A percentile compares a stretch with the other conserved stretches of the same genome.
These are phyloP conservation scores for Graphium sp. DNA, from an alignment of 2,329 filamentous ascomycete genomes.

Conservation along the genomic window DNA sequence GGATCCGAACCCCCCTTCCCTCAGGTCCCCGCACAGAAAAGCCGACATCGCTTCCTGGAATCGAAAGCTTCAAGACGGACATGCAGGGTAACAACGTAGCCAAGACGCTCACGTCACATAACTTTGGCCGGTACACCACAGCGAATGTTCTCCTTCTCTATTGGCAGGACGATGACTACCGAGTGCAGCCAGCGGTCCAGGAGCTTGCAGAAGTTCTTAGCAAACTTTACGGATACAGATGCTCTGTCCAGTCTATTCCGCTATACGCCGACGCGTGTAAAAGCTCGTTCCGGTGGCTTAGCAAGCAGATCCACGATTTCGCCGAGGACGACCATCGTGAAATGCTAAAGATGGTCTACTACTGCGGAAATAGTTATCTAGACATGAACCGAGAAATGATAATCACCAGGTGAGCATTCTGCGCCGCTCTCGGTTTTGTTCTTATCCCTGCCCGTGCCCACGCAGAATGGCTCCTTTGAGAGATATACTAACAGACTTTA, in stretches of 20 bases:
- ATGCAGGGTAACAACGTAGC: too few species aligned
- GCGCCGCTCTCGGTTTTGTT: neutral
- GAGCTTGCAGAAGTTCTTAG: slow-evolving; percentile 33
- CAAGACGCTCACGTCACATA: slow-evolving; percentile 29
- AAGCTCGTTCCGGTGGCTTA: slow-evolving; percentile 36
- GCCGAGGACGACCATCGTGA: slow-evolving; percentile 37
- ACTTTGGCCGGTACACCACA: slow-evolving; percentile 34
- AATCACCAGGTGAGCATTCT: slow-evolving; percentile 29
- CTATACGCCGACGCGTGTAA: slow-evolving; percentile 25
- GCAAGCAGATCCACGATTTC: slow-evolving; percentile 32
- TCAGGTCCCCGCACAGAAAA: slow-evolving; percentile 38
- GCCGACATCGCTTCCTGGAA: slow-evolving; percentile 27
- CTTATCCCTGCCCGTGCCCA: neutral
- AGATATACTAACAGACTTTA: neutral
- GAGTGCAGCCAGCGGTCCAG: slow-evolving; percentile 16
- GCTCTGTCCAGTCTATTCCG: slow-evolving; percentile 31
- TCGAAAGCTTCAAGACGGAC: slow-evolving; percentile 32
- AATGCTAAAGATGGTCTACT: slow-evolving; percentile 41
- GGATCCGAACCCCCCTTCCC: slow-evolving; percentile 37
- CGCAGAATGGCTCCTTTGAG: neutral
- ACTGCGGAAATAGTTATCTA: slow-evolving; percentile 35
- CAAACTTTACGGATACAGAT: slow-evolving; percentile 32
- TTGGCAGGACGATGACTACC: slow-evolving; percentile 37
- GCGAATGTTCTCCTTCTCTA: slow-evolving; percentile 34
- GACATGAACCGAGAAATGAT: slow-evolving; percentile 40